A percentile compares a stretch with the other conserved stretches of the same genome.
Conservation (phyloP, 1,139 yeast genomes). For the Entelexis paramagnoliae region DNA sequence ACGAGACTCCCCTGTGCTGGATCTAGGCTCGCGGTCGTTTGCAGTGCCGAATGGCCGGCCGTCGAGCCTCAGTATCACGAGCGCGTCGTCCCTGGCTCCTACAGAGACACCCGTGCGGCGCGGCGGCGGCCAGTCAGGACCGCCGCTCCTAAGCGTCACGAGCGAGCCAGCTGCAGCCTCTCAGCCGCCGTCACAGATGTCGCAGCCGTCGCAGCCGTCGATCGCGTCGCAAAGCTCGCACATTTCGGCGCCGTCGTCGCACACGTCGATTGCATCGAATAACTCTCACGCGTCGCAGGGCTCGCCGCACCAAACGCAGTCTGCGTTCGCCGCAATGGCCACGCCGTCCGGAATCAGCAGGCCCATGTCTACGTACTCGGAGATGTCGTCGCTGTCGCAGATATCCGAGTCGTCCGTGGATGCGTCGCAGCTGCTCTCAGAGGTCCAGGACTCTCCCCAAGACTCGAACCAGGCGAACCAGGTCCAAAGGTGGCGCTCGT, state of each 20-base stretch:
- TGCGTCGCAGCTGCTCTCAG: conserved; percentile 13
- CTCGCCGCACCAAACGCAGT: not conserved
- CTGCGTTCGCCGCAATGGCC: not conserved
- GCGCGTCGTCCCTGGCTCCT: conserved; percentile 2
- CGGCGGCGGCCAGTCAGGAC: not conserved
- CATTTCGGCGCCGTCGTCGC: not conserved
- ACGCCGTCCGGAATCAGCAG: conserved; percentile 28
- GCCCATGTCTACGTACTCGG: conserved; percentile 43
- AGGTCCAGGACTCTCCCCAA: conserved; percentile 10
- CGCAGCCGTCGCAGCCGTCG: conserved; percentile 1
- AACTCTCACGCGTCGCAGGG: not conserved
- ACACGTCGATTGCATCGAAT: not conserved
- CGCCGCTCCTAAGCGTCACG: not conserved
- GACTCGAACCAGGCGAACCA: not conserved
- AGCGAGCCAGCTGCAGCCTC: no score
- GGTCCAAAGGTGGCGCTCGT: not conserved
- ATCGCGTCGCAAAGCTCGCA: conserved; percentile 1
- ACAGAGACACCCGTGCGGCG: conserved; percentile 6
- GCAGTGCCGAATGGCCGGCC: not conserved
- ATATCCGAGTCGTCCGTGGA: conserved; percentile 31
- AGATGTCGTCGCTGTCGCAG: conserved; percentile 54
- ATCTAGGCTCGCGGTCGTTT: not conserved
- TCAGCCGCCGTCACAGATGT: no score
- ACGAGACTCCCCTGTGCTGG: conserved; percentile 8
- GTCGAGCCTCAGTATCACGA: conserved; percentile 6